A percentile compares a stretch with the other conserved stretches of the same genome.
These are phyloP conservation scores for Pichia sp. DNA, from an alignment of 1,139 yeast species.

Conservation along the genomic window DNA sequence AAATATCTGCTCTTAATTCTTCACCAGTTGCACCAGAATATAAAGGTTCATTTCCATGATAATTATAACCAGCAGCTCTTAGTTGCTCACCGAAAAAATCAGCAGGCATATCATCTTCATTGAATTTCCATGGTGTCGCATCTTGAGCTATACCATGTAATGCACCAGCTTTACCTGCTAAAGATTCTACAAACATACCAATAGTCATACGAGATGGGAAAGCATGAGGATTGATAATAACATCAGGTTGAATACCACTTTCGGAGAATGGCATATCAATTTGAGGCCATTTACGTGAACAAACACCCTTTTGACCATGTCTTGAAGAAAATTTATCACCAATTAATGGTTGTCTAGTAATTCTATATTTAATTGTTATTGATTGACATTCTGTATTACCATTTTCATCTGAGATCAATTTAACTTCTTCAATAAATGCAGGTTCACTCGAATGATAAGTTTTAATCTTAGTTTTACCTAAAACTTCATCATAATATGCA, in stretches of 20 bases:
- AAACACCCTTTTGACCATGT: slow-evolving; percentile 99
- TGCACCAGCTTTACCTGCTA: slow-evolving; percentile 98
- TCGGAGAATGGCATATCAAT: slow-evolving; percentile 96
- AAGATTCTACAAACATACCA: slow-evolving; percentile 97
- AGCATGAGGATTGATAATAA: slow-evolving; percentile 96
- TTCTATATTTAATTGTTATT: slow-evolving; percentile 81
- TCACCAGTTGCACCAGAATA: slow-evolving; percentile 99
- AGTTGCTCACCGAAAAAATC: slow-evolving; percentile 96
- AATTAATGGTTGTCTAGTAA: slow-evolving; percentile 87
- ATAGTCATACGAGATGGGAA: slow-evolving; percentile 99
- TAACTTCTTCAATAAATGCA: slow-evolving; percentile 92
- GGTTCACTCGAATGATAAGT: slow-evolving; percentile 93
- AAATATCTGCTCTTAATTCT: slow-evolving; percentile 91
- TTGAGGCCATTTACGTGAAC: slow-evolving; percentile 97
- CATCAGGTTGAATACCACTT: slow-evolving; percentile 94
- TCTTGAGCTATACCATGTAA: slow-evolving; percentile 97
- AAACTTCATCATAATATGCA: slow-evolving; percentile 86
- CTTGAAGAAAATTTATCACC: slow-evolving; percentile 98
- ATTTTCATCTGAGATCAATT: slow-evolving; percentile 76
- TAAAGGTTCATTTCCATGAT: slow-evolving; percentile 98
- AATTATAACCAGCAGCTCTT: slow-evolving; percentile 81
- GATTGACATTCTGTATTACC: slow-evolving; percentile 77
- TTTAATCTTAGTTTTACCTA: slow-evolving; percentile 86
- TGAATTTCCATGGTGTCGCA: slow-evolving; percentile 93
- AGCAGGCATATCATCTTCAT: slow-evolving; percentile 91